phyloP scores from a whole-genome alignment of 306 rosid genomes.

The Dicorynia guianensis region DNA sequence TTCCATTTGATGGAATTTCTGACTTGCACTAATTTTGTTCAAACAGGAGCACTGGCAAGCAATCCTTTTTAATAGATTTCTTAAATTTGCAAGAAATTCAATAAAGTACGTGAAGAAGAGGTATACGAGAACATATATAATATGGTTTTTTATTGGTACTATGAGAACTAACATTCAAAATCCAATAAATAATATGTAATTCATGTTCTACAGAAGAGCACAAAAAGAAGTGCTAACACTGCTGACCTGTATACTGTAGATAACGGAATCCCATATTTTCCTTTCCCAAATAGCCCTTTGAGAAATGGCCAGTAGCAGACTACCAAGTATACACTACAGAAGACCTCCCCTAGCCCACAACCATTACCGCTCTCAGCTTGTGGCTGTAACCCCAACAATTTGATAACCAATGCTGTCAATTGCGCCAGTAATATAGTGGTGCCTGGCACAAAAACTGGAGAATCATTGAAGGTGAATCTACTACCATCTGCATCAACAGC shows the following conservation, averaged over 20 bases:
- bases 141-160: too few relatives aligned
- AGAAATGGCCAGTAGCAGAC: slow-evolving; percentile 45
- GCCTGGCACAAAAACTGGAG: slow-evolving; percentile 48
- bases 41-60: too few relatives aligned
- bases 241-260: slow-evolving; percentile 42
- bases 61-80: too few relatives aligned
- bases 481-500: too few relatives aligned
- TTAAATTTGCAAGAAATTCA: too few relatives aligned
- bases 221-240: slow-evolving; percentile 40
- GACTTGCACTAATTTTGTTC: too few relatives aligned
- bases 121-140: too few relatives aligned
- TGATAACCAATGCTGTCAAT: slow-evolving; percentile 26
- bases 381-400: slow-evolving; percentile 9
- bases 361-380: slow-evolving; percentile 10
- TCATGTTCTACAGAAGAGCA: slow-evolving; percentile 25
- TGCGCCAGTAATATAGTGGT: slow-evolving; percentile 51
- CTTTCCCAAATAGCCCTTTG: slow-evolving; percentile 48
- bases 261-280: slow-evolving; percentile 51
- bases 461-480: neutral
- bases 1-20: too few relatives aligned
- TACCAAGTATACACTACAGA: slow-evolving; percentile 38
- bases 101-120: too few relatives aligned
- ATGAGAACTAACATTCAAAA: too few relatives aligned
- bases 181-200: neutral
- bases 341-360: slow-evolving; percentile 46